Conservation (phyloP, 345 rosid species). For the Eucalyptus virginea region DNA sequence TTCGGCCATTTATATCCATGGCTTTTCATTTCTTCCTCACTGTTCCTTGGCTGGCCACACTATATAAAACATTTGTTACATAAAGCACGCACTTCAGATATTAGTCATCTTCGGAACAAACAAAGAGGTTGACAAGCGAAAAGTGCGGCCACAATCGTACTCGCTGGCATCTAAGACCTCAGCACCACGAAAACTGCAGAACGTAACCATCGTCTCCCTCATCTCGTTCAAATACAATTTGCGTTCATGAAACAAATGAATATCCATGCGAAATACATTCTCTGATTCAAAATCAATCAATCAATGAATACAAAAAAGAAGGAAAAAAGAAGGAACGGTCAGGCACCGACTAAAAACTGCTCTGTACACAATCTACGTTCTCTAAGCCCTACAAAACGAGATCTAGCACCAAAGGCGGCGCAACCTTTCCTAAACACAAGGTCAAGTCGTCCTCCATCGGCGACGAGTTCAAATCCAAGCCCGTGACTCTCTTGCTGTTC, state of each 20-base stretch:
- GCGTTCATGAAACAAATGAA: neutral
- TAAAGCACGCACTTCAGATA: neutral
- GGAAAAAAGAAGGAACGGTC: neutral
- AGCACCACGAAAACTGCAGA: neutral
- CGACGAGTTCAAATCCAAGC: constrained; percentile 63
- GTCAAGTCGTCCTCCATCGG: constrained; percentile 52
- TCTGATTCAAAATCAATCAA: neutral
- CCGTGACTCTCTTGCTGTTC: constrained; percentile 25
- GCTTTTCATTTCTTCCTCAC: too few species aligned
- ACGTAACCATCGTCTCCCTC: neutral
- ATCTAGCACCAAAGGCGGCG: neutral
- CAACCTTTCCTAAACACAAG: constrained; percentile 36
- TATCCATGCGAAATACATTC: neutral
- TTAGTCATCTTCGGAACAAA: neutral
- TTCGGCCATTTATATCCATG: neutral
- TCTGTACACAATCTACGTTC: neutral
- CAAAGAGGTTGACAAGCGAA: neutral
- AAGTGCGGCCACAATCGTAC: neutral
- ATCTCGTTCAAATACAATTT: neutral
- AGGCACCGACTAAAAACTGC: neutral
- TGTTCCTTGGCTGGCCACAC: too few species aligned
- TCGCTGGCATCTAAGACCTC: neutral
- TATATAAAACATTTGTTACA: too few species aligned
- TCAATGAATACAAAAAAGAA: neutral
- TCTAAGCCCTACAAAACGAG: neutral